phyloP scores from a whole-genome alignment of 805 yeast genomes.

The Lipomyces lipofer region DNA sequence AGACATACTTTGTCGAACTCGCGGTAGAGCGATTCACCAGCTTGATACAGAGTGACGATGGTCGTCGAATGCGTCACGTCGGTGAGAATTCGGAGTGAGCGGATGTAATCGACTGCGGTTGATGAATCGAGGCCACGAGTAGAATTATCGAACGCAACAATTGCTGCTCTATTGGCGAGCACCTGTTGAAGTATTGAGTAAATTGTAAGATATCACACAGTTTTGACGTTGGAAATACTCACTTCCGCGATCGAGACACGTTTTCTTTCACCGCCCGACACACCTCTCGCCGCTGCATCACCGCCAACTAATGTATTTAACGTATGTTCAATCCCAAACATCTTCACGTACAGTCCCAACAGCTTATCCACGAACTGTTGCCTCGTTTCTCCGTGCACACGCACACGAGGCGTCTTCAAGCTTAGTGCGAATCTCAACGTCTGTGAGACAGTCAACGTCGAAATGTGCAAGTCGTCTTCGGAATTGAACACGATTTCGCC shows the following conservation, averaged over 20 bases:
- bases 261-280: constrained; percentile 73
- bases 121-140: constrained; percentile 72
- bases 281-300: constrained; percentile 62
- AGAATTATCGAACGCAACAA: constrained; percentile 68
- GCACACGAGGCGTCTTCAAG: constrained; percentile 62
- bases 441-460: constrained; percentile 65
- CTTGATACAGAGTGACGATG: constrained; percentile 66
- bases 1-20: constrained; percentile 63
- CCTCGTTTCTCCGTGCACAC: constrained; percentile 52
- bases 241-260: constrained; percentile 72
- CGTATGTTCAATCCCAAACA: constrained; percentile 53
- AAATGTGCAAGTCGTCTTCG: constrained; percentile 67
- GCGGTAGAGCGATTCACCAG: constrained; percentile 63
- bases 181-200: background rate
- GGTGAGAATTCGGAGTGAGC: constrained; percentile 60
- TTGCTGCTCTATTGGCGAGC: constrained; percentile 45
- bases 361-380: constrained; percentile 55
- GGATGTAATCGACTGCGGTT: constrained; percentile 65
- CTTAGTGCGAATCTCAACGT: constrained; percentile 65
- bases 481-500: constrained; percentile 74
- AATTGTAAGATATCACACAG: background rate
- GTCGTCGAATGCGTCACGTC: constrained; percentile 58
- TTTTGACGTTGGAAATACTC: background rate
- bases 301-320: constrained; percentile 65
- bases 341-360: constrained; percentile 56